Evolutionary conservation across 2,329 filamentous ascomycete genomes (phyloP), one percentile per base, ranked within the genome.

Genomic region (Fusarium pilosicola): DNA sequence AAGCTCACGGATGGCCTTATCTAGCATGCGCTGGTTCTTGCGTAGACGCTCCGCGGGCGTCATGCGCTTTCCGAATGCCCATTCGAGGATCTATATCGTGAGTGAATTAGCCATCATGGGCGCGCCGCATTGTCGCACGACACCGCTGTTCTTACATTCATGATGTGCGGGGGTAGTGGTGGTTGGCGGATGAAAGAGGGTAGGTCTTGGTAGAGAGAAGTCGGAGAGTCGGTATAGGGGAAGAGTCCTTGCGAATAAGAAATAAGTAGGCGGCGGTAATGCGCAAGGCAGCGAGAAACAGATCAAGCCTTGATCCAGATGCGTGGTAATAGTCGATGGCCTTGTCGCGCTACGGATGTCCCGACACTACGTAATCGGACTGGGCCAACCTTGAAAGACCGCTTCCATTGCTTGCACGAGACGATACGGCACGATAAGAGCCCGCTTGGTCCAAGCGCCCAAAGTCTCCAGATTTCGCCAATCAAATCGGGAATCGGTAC

Each of bases 1-100:
- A 60, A 99, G 90, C 83, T 99, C 96, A 77, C 96, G 92, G 80
- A 98, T 96, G 17, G 96, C 97, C 87, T 98, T 97, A 84, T 99
- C 96, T 74, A 99, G 91, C 76, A 96, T 95, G 78, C 96, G 91
- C 85, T 98, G 96, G 84, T 99, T 97, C 88, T 96, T 96, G 83
- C 94, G 92, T 82, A 96, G 87, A 82, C 94, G 92, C 88, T 96
- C 93, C 30, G 95, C 94, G 8, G 96, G 96, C 87, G 96, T 99
- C 90, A 98, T 97, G 84, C 96, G 96, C 90, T 98, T 98, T 76
- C 96, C 96, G 81, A 99, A 99, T 44, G 96, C 96, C 95, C 96
- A 99, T 90, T 99, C 96, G 71, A 99, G 90, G 81, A 98, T 94
- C 94, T 98, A 78, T 59, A 44, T 48, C 58, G 54, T 51, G 60